Conservation (phyloP, 1,139 yeast genomes). For the Sporopachydermia cereana region DNA sequence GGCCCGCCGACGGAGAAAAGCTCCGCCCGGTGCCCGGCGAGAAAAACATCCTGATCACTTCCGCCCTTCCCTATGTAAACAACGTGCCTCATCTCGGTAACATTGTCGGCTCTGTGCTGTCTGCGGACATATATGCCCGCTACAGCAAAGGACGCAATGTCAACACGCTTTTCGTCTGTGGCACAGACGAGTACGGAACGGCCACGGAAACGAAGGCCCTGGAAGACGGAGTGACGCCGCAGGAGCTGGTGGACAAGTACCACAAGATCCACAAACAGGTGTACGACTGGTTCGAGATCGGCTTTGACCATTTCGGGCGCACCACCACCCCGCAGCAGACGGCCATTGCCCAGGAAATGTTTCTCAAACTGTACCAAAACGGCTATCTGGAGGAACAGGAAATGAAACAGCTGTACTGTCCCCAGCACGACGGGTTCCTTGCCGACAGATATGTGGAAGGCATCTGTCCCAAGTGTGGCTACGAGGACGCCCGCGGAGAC, state of each 20-base stretch:
- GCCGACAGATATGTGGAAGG: slow-evolving; percentile 98
- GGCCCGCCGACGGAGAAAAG: slow-evolving; percentile 28
- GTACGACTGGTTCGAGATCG: slow-evolving; percentile 94
- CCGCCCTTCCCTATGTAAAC: slow-evolving; percentile 95
- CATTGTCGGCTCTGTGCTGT: slow-evolving; percentile 85
- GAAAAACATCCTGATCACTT: slow-evolving; percentile 78
- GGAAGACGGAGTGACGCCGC: slow-evolving; percentile 84
- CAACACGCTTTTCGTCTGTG: slow-evolving; percentile 80
- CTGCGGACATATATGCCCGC: slow-evolving; percentile 91
- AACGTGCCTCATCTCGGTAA: slow-evolving; percentile 98
- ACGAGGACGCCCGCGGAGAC: slow-evolving; percentile 97
- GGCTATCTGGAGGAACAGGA: slow-evolving; percentile 77
- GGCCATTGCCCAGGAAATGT: slow-evolving; percentile 89
- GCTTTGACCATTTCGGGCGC: slow-evolving; percentile 90
- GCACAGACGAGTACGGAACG: slow-evolving; percentile 98
- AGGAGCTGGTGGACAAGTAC: slow-evolving; percentile 82
- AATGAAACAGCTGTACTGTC: slow-evolving; percentile 85
- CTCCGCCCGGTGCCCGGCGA: slow-evolving; percentile 54
- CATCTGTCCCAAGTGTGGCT: slow-evolving; percentile 87
- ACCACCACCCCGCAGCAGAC: slow-evolving; percentile 90
- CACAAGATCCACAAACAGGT: slow-evolving; percentile 77
- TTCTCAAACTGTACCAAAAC: slow-evolving; percentile 59
- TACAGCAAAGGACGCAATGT: slow-evolving; percentile 82
- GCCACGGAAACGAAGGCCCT: slow-evolving; percentile 98
- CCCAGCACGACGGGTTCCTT: slow-evolving; percentile 75